phyloP scores from a whole-genome alignment of 202 grass and related monocot species.

The Thinopyrum obtusiflorum region DNA sequence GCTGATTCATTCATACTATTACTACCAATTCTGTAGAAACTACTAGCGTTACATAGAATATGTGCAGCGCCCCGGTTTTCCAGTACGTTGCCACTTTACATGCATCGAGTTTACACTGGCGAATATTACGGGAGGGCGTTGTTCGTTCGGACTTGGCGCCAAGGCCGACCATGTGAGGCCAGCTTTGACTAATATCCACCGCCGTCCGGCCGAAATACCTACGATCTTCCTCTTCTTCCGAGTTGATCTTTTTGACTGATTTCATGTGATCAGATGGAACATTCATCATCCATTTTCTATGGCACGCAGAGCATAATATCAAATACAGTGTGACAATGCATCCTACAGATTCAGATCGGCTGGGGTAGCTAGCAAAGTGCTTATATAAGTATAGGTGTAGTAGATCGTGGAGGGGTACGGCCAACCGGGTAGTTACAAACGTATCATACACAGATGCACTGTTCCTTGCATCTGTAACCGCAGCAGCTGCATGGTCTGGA shows the following conservation, averaged over 20 bases:
- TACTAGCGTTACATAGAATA: background rate
- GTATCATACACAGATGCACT: constrained; percentile 1
- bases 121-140: background rate
- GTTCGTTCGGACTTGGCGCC: background rate
- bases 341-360: background rate
- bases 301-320: background rate
- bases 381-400: background rate
- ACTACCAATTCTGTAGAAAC: too few species aligned
- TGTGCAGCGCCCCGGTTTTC: background rate
- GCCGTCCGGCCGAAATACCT: background rate
- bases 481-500: background rate
- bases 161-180: constrained; percentile 24
- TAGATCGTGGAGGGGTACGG: constrained; percentile 18
- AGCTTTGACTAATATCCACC: constrained; percentile 13
- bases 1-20: background rate
- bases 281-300: background rate
- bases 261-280: background rate
- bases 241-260: background rate
- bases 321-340: background rate
- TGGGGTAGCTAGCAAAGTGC: background rate
- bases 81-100: background rate
- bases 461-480: constrained; percentile 22
- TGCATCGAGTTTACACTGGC: background rate
- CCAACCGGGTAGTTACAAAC: background rate
- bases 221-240: background rate